Base-by-base conservation (phyloP, 75 land plant species). In the Picea glauca region DNA sequence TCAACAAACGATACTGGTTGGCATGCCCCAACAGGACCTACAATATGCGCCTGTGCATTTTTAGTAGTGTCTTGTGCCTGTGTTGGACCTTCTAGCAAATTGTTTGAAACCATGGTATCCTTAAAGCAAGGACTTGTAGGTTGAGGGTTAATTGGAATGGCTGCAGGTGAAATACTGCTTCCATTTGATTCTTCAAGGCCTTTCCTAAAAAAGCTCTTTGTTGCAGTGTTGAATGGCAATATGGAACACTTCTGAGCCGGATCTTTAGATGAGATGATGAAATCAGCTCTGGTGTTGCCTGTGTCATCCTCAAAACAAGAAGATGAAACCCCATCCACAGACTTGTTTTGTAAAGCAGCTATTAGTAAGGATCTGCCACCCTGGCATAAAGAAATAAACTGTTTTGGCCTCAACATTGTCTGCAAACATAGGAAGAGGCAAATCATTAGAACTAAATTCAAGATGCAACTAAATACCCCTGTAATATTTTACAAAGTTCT, bases 331-430 rank as follows among this genome's bases (percentile, higher is more conserved):
- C 81, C 85, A 86, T 88, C 88, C 31, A 84, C 75, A 58, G 84
- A 77, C 23, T 81, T 81, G 59, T 84, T 83, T 60, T 89, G 64
- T 31, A 94, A 73, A 62, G 93, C 93, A 81, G 82, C 87, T 59
- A 92, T 72, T 30, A 94, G 73, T 78, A 96, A 88, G 38, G 91
- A 77, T 64, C 95, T 93, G 18, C 95, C 93, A 83, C 87, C 83
- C 67, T 88, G 88, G 81, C 89, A 90, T 72, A 96, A 82, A 12
- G 84, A 83, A 50, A 88, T 77, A 68, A 96, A 73, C 74, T 94
- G 96, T 76, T 94, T 94, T 83, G 99, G 81, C 76, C 94, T 88
- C 58, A 96, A 78, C 99, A 96, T 96, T 46, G 61, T 84, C 87
- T 89, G 87, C 64, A 78, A 59, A 3, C 56, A 50, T 11, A 11